Evolutionary conservation across 2,329 filamentous ascomycete genomes (phyloP).

Genomic region (Xylaria digitata): DNA sequence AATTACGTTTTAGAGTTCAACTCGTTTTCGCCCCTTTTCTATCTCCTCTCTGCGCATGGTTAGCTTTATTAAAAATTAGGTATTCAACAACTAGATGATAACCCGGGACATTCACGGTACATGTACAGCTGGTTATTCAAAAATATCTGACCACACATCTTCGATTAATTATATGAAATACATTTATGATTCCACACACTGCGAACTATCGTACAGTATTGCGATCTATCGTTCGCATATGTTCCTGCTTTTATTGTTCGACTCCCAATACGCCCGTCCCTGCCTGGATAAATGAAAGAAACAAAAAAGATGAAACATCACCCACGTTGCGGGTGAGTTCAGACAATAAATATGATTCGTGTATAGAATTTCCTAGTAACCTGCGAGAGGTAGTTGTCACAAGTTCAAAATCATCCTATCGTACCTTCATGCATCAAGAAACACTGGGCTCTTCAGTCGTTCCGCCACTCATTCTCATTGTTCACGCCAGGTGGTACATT

Average conservation of each 20-base stretch:
- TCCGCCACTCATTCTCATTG: conserved; percentile 49
- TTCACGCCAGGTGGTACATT: conserved; percentile 41
- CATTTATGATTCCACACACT: neutral
- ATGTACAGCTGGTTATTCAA: neutral
- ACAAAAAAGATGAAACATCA: neutral
- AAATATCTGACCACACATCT: neutral
- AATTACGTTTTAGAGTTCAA: too few relatives aligned
- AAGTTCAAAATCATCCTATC: neutral
- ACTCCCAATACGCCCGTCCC: conserved; percentile 20
- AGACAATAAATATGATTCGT: neutral
- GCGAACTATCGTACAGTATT: conserved; percentile 25
- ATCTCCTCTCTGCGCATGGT: too few relatives aligned
- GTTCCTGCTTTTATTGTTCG: conserved; percentile 2
- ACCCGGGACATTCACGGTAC: too few relatives aligned
- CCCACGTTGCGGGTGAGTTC: conserved; percentile 8
- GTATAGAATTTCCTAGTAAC: neutral
- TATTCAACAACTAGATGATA: too few relatives aligned
- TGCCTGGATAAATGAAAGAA: neutral
- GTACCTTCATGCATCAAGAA: neutral
- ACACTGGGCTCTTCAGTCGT: conserved; percentile 34
- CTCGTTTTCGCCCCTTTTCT: too few relatives aligned
- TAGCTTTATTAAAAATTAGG: too few relatives aligned
- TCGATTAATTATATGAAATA: conserved; percentile 7
- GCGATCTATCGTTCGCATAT: conserved; percentile 9
- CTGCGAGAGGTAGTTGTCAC: neutral